Conservation (phyloP, 257 asterid species). For the Fraxinus excelsior region DNA sequence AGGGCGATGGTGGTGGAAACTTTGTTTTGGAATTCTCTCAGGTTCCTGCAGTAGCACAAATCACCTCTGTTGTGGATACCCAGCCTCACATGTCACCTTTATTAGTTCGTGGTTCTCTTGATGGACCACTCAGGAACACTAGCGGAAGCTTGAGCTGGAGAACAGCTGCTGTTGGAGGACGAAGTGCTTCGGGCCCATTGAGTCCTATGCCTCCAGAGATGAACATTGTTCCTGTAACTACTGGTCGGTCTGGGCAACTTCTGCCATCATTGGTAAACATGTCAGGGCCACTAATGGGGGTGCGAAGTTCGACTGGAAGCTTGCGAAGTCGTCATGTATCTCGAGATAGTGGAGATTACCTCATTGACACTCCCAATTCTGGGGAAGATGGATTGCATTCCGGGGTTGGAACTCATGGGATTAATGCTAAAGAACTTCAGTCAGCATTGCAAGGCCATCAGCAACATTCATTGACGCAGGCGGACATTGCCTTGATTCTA, state of each 20-base stretch:
- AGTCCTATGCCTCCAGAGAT: conserved; percentile 95
- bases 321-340: conserved; percentile 96
- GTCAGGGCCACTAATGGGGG: conserved; percentile 99
- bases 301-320: conserved; percentile 97
- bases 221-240: conserved; percentile 80
- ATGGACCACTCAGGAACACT: conserved; percentile 91
- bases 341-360: conserved; percentile 96
- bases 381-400: conserved; percentile 89
- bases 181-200: conserved; percentile 97
- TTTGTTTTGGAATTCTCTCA: conserved; percentile 89
- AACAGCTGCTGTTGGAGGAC: conserved; percentile 92
- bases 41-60: conserved; percentile 81
- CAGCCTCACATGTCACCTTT: conserved; percentile 99
- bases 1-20: conserved; percentile 70
- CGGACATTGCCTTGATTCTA: conserved; percentile 90
- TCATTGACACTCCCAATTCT: conserved; percentile 93
- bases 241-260: conserved; percentile 96
- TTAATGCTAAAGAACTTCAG: conserved; percentile 94
- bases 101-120: conserved; percentile 95
- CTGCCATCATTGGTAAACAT: conserved; percentile 91
- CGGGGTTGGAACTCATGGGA: conserved; percentile 64
- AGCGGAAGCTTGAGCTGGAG: conserved; percentile 99
- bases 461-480: conserved; percentile 90
- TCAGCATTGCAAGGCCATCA: conserved; percentile 99
- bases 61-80: conserved; percentile 71